Evolutionary conservation across 352 stramenopile species (phyloP).

Genomic region (Halophytophthora batemanensis): DNA sequence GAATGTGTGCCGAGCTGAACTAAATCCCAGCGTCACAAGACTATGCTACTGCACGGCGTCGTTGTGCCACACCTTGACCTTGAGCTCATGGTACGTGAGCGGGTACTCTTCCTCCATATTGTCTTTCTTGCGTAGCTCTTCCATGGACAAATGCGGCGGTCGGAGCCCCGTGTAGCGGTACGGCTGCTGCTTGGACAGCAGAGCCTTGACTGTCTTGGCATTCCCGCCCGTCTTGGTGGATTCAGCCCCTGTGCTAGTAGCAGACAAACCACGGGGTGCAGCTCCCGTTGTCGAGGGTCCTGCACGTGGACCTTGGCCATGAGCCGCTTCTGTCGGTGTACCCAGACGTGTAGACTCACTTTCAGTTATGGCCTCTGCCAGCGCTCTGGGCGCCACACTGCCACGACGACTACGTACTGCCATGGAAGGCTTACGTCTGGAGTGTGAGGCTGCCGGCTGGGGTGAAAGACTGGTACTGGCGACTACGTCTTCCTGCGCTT

Average conservation of each 20-base stretch:
- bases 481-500: background rate
- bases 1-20: conserved; percentile 9
- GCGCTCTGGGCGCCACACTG: conserved; percentile 5
- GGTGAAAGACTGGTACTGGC: conserved; percentile 5
- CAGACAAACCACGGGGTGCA: conserved; percentile 4
- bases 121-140: conserved; percentile 83
- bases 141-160: conserved; percentile 65
- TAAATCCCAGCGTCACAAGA: background rate
- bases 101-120: conserved; percentile 84
- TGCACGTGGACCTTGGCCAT: conserved; percentile 7
- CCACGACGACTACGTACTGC: conserved; percentile 11
- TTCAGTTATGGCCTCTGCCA: too few relatives aligned
- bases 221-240: conserved; percentile 25
- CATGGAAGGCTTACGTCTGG: conserved; percentile 19
- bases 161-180: conserved; percentile 67
- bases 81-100: conserved; percentile 85
- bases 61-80: conserved; percentile 75
- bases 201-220: conserved; percentile 29
- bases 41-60: conserved; percentile 30
- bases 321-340: conserved; percentile 2
- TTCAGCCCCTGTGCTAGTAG: conserved; percentile 3
- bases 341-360: background rate
- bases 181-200: conserved; percentile 63
- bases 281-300: conserved; percentile 1
- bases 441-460: conserved; percentile 5